Evolutionary conservation across 345 rosid genomes (phyloP).

Genomic region (Syzygium aqueum): DNA sequence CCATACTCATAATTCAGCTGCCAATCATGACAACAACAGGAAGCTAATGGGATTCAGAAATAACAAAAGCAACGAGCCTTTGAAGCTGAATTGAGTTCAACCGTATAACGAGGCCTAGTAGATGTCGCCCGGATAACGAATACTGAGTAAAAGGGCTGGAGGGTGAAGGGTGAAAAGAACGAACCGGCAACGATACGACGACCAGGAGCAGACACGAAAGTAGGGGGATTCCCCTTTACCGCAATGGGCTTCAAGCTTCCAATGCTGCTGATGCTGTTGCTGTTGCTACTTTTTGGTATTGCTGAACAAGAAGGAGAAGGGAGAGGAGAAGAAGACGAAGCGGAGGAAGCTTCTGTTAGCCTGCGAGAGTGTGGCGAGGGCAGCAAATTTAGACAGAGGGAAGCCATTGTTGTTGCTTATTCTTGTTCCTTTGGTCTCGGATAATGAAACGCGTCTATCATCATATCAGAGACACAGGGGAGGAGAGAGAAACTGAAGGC

Average conservation of each 20-base stretch:
- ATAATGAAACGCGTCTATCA: not conserved
- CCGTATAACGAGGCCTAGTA: not conserved
- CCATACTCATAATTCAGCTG: not conserved
- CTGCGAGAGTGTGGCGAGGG: slow-evolving; percentile 34
- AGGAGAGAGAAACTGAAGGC: not conserved
- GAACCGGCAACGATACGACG: slow-evolving; percentile 87
- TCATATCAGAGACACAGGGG: not conserved
- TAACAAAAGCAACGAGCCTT: not conserved
- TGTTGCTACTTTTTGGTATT: not conserved
- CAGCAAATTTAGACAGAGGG: slow-evolving; percentile 50
- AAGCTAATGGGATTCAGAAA: not conserved
- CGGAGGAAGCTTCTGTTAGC: slow-evolving; percentile 25
- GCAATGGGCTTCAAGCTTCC: slow-evolving; percentile 51
- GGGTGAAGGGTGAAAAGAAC: not conserved
- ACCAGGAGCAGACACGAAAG: slow-evolving; percentile 83
- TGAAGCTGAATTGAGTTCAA: not conserved
- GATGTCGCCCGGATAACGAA: not conserved
- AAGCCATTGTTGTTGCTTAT: slow-evolving; percentile 31
- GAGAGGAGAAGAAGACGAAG: slow-evolving; percentile 11
- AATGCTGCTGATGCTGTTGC: slow-evolving; percentile 1
- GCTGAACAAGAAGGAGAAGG: not conserved
- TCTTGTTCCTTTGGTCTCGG: not conserved
- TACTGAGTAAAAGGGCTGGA: not conserved
- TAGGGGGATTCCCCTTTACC: slow-evolving; percentile 68
- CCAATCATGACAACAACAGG: not conserved